A percentile compares a stretch with the other conserved stretches of the same genome.
Evolutionary conservation across 108 stramenopile species (phyloP).

Genomic region (Seminavis robusta): DNA sequence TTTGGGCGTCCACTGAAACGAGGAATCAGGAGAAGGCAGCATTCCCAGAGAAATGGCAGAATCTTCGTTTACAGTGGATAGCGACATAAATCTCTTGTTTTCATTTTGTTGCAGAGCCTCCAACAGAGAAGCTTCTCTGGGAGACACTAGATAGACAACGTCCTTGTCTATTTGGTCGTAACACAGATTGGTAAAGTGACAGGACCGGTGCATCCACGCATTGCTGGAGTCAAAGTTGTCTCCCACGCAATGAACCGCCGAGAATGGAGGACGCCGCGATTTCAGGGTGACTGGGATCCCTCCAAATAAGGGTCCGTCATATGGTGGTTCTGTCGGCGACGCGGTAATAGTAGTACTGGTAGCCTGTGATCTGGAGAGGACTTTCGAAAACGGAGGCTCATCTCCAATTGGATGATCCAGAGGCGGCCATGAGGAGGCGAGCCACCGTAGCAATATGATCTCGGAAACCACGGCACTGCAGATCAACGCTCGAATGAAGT

Average conservation of each 20-base stretch:
- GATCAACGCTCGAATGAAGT: no score
- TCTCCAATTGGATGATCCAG: no score
- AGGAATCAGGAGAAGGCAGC: neutral
- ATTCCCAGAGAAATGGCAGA: neutral
- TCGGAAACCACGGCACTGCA: no score
- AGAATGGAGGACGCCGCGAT: neutral
- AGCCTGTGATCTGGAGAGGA: no score
- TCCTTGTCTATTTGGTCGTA: neutral
- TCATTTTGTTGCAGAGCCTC: neutral
- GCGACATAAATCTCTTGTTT: neutral
- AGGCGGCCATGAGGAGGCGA: no score
- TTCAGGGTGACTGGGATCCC: neutral
- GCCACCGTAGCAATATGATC: no score
- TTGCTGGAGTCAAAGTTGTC: neutral
- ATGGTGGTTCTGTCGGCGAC: no score
- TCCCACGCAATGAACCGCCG: conserved; percentile 3
- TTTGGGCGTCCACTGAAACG: neutral
- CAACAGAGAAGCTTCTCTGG: neutral
- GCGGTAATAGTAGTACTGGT: no score
- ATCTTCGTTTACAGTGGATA: neutral
- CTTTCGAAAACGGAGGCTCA: no score
- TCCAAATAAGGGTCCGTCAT: no score
- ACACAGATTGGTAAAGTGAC: conserved; percentile 1
- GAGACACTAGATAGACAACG: neutral
- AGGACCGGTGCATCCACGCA: neutral